phyloP scores from a whole-genome alignment of 1,284 basidiomycete species.

The Apiotrichum gamsii region DNA sequence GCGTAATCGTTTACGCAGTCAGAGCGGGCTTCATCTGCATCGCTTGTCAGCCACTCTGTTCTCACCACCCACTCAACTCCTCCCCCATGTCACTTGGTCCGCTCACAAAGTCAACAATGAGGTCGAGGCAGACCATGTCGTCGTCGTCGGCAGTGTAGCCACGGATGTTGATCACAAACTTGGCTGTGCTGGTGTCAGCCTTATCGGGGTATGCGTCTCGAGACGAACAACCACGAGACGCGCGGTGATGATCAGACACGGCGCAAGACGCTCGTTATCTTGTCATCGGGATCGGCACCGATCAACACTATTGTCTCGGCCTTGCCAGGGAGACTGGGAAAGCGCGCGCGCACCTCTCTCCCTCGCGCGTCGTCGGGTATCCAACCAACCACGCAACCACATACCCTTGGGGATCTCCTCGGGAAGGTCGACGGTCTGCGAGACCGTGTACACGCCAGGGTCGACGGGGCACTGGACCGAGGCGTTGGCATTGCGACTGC shows the following conservation, averaged over 20 bases:
- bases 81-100: too few species aligned
- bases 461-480: conserved; percentile 52
- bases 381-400: conserved; percentile 35
- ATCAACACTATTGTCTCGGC: too few species aligned
- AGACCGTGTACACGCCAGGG: conserved; percentile 61
- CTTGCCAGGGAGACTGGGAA: too few species aligned
- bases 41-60: too few species aligned
- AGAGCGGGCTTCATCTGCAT: conserved; percentile 1
- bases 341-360: too few species aligned
- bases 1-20: not conserved
- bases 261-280: too few species aligned
- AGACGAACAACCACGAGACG: too few species aligned
- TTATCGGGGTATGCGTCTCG: too few species aligned
- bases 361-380: too few species aligned
- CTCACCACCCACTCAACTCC: too few species aligned
- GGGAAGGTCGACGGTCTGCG: conserved; percentile 74
- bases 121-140: conserved; percentile 70
- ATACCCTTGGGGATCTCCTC: conserved; percentile 80
- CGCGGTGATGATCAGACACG: too few species aligned
- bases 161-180: conserved; percentile 67
- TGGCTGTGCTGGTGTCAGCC: conserved; percentile 69
- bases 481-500: conserved; percentile 35
- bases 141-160: conserved; percentile 74
- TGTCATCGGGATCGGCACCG: too few species aligned
- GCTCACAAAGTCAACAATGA: conserved; percentile 58